Percentiles rank a stretch among this genome's conserved stretches.
Evolutionary conservation across 2,329 filamentous ascomycete species (phyloP).

Genomic region (Aspergillus melleus): DNA sequence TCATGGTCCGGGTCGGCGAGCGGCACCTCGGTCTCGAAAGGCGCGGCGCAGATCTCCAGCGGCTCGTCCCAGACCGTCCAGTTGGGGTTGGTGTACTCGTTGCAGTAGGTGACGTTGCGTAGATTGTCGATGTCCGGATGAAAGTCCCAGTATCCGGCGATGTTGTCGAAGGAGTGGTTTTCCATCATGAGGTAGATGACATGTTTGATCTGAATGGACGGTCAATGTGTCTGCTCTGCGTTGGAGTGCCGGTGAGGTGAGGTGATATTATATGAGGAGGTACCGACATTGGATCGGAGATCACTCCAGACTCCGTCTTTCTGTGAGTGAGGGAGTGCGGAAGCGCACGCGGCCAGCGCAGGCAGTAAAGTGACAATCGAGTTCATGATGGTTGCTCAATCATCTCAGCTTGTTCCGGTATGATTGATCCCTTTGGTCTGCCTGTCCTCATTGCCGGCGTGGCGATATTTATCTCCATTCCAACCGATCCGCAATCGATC

Average conservation of each 20-base stretch:
- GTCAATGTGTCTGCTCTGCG: slow-evolving; percentile 3
- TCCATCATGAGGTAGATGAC: slow-evolving; percentile 41
- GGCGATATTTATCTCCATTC: background rate
- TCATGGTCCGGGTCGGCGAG: slow-evolving; percentile 37
- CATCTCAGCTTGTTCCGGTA: background rate
- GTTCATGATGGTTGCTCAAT: slow-evolving; percentile 17
- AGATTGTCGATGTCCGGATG: slow-evolving; percentile 39
- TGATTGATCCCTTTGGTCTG: background rate
- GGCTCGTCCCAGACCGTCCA: slow-evolving; percentile 40
- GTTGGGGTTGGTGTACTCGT: slow-evolving; percentile 41
- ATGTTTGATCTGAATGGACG: slow-evolving; percentile 30
- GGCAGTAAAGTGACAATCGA: slow-evolving; percentile 10
- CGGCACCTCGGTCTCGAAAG: slow-evolving; percentile 39
- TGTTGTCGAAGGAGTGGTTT: slow-evolving; percentile 45
- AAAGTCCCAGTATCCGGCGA: slow-evolving; percentile 42
- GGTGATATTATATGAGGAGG: background rate
- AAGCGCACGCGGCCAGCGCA: slow-evolving; percentile 15
- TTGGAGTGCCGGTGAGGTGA: background rate
- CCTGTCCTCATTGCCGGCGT: background rate
- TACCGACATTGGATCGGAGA: slow-evolving; percentile 26
- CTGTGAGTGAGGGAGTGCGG: slow-evolving; percentile 18
- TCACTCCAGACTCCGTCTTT: slow-evolving; percentile 19
- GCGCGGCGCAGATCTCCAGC: slow-evolving; percentile 36
- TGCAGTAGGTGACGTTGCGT: slow-evolving; percentile 34
- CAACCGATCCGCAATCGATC: background rate